Percentiles rank a stretch among this genome's conserved stretches.
Conservation (phyloP, 148 eudicot genomes). For the Amaranthus cruentus region DNA sequence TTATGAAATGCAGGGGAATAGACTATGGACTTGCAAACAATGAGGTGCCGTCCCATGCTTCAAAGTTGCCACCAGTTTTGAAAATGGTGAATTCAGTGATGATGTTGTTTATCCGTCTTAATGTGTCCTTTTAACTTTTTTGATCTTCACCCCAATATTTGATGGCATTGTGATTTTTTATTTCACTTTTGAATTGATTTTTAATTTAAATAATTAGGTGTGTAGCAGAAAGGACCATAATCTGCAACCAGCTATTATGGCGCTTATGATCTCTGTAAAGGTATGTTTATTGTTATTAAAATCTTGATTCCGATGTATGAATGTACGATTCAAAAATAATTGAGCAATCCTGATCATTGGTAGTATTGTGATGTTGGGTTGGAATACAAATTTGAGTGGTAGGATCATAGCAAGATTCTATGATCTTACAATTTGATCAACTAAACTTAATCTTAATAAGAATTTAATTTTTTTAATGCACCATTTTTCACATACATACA, state of each 20-base stretch:
- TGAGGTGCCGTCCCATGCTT: conserved; percentile 26
- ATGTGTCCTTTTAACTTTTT: background rate
- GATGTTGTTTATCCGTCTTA: background rate
- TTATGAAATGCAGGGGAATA: conserved; percentile 27
- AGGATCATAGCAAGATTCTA: no score
- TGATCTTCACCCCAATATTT: background rate
- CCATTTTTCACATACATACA: no score
- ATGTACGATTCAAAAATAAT: no score
- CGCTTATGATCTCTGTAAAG: conserved; percentile 58
- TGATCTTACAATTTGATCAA: no score
- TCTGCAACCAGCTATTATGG: conserved; percentile 50
- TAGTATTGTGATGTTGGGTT: no score
- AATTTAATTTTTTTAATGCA: no score
- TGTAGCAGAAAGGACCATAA: conserved; percentile 31
- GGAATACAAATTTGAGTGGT: no score
- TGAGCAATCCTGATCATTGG: no score
- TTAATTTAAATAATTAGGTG: conserved; percentile 21
- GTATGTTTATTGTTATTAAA: conserved; percentile 16
- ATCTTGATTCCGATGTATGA: no score
- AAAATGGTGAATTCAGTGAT: conserved; percentile 24
- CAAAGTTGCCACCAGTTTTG: conserved; percentile 22
- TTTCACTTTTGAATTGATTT: conserved; percentile 2
- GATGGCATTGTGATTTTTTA: background rate
- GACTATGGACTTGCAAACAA: conserved; percentile 38
- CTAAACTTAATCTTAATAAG: no score